Evolutionary conservation across 2,329 filamentous ascomycete species (phyloP).

Genomic region (Helminthosporium solani): DNA sequence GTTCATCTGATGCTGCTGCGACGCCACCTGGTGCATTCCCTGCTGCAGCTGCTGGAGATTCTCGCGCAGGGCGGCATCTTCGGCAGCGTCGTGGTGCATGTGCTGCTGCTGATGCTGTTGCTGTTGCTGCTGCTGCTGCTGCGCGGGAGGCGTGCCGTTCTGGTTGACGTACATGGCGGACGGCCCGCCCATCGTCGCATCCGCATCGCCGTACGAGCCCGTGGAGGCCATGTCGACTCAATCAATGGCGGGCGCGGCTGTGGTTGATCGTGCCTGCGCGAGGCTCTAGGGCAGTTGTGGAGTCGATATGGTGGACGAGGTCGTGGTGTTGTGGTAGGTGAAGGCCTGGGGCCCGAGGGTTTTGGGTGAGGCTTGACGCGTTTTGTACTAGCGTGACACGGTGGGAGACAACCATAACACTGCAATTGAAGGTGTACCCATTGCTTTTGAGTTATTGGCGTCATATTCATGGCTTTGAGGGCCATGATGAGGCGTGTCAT

Average conservation of each 20-base stretch:
- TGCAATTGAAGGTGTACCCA: background rate
- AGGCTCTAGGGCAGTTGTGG: constrained; percentile 7
- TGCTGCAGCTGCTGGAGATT: constrained; percentile 38
- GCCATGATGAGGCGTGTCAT: background rate
- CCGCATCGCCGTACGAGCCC: constrained; percentile 34
- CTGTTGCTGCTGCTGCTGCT: constrained; percentile 33
- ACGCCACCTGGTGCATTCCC: constrained; percentile 18
- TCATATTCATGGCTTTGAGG: constrained; percentile 12
- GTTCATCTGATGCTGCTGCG: constrained; percentile 31
- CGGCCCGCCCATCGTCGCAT: constrained; percentile 35
- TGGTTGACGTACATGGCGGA: constrained; percentile 39
- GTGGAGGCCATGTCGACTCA: constrained; percentile 27
- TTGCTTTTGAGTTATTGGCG: background rate
- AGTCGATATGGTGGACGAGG: constrained; percentile 20
- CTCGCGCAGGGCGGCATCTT: constrained; percentile 32
- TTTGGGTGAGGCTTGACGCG: constrained; percentile 23
- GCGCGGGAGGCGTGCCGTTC: constrained; percentile 36
- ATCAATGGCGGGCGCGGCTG: constrained; percentile 17
- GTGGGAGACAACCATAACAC: constrained; percentile 6
- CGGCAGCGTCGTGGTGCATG: constrained; percentile 32
- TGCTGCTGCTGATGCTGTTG: constrained; percentile 34
- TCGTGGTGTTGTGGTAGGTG: constrained; percentile 24
- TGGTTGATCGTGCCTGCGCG: constrained; percentile 11
- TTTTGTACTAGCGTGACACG: constrained; percentile 35
- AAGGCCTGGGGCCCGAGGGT: background rate